Percentiles rank a stretch among this genome's conserved stretches.
These are phyloP conservation scores for Fusarium marasasianum DNA, from an alignment of 2,329 filamentous ascomycete species.

Conservation along the genomic window DNA sequence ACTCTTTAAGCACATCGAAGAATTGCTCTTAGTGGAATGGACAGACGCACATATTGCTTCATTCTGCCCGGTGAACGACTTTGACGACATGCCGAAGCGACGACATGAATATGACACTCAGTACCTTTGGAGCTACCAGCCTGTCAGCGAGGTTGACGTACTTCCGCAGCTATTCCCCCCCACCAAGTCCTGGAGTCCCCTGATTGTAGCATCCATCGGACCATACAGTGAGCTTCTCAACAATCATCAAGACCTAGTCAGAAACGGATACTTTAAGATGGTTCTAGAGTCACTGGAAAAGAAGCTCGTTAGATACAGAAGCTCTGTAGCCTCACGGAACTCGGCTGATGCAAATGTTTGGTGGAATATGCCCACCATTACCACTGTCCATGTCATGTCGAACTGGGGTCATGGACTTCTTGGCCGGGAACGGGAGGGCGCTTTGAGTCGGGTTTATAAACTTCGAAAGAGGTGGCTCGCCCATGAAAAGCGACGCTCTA, in stretches of 20 bases:
- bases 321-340: background rate
- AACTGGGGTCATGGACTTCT: background rate
- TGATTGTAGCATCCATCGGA: background rate
- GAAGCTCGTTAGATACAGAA: background rate
- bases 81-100: too few species aligned
- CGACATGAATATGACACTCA: background rate
- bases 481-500: background rate
- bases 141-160: background rate
- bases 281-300: background rate
- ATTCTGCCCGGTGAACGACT: too few species aligned
- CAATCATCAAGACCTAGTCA: background rate
- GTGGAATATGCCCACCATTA: too few species aligned
- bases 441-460: background rate
- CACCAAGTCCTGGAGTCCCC: rapidly evolving
- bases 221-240: background rate
- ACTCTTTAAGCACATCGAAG: background rate
- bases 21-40: background rate
- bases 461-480: background rate
- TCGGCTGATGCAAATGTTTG: too few species aligned
- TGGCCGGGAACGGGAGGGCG: rapidly evolving
- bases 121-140: background rate
- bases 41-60: background rate
- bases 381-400: background rate
- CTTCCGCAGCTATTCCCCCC: background rate
- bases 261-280: background rate